Percentiles rank a stretch among this genome's conserved stretches.
phyloP scores from a whole-genome alignment of 441 rosid genomes.

The Gossypium schwendimanii region DNA sequence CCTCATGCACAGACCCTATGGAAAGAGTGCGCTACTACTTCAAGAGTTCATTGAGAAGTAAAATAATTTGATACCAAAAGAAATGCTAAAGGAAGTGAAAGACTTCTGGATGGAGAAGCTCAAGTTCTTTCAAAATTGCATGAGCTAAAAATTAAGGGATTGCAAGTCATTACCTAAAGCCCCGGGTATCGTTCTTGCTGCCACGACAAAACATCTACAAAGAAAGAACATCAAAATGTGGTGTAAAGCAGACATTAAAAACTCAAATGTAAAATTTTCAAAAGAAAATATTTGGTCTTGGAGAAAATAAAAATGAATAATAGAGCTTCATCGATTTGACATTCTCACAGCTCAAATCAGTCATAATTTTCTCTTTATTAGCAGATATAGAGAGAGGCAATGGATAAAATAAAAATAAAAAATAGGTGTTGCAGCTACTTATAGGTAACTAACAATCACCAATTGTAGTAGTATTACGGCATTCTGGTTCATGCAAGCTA shows the following conservation, averaged over 20 bases:
- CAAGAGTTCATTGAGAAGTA: neutral
- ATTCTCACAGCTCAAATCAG: constrained; percentile 1
- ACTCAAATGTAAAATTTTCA: neutral
- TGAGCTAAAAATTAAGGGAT: neutral
- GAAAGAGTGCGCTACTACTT: neutral
- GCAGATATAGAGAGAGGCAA: neutral
- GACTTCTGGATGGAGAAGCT: neutral
- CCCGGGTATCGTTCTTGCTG: constrained; percentile 87
- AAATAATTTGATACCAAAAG: neutral
- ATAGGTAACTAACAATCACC: neutral
- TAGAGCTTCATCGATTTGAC: neutral
- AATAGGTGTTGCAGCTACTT: neutral
- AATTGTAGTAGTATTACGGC: neutral
- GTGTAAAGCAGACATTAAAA: constrained; percentile 7
- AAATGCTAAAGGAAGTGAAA: constrained; percentile 3
- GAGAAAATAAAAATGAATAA: neutral
- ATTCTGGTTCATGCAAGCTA: neutral
- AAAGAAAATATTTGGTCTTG: neutral
- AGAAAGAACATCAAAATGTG: constrained; percentile 13
- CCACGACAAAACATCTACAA: constrained; percentile 97
- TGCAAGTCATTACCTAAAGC: constrained; percentile 67
- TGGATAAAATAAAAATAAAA: neutral
- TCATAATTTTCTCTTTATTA: neutral
- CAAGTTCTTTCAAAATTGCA: neutral
- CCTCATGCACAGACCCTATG: neutral